These are phyloP conservation scores for Trichoderma parareesei DNA, from an alignment of 495 filamentous ascomycete genomes.

Conservation along the genomic window DNA sequence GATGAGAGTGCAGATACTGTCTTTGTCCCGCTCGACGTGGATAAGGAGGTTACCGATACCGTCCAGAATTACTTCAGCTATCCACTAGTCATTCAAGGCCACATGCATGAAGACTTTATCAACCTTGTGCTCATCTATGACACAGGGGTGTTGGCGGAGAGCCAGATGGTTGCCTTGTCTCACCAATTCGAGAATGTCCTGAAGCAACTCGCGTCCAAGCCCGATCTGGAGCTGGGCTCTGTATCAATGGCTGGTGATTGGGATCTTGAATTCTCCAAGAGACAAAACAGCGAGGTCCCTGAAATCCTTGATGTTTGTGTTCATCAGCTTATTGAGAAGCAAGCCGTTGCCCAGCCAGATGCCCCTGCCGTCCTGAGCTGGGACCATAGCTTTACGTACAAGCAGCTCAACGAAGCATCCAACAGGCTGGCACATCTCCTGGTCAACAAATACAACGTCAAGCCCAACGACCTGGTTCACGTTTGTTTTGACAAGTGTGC, in stretches of 20 bases:
- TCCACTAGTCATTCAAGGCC: slow-evolving; percentile 19
- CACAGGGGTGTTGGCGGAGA: slow-evolving; percentile 12
- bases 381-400: slow-evolving; percentile 72
- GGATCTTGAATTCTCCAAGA: not conserved
- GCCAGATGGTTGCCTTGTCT: slow-evolving; percentile 18
- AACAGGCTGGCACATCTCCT: slow-evolving; percentile 76
- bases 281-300: not conserved
- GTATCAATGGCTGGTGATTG: not conserved
- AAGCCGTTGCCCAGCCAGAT: slow-evolving; percentile 14
- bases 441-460: slow-evolving; percentile 53
- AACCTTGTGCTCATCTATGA: slow-evolving; percentile 17
- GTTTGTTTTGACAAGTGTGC: slow-evolving; percentile 50
- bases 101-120: slow-evolving; percentile 10
- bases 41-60: not conserved
- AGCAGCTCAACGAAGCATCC: slow-evolving; percentile 78
- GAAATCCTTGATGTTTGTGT: slow-evolving; percentile 19
- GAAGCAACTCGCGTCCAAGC: slow-evolving; percentile 6
- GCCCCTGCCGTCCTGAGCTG: slow-evolving; percentile 28
- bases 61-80: slow-evolving; percentile 16
- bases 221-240: not conserved
- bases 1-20: slow-evolving; percentile 12
- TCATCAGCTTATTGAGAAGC: slow-evolving; percentile 20
- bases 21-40: slow-evolving; percentile 8
- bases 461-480: slow-evolving; percentile 73
- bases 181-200: slow-evolving; percentile 16